Evolutionary conservation across 2,329 filamentous ascomycete genomes (phyloP).

Genomic region (Aspergillus jensenii): DNA sequence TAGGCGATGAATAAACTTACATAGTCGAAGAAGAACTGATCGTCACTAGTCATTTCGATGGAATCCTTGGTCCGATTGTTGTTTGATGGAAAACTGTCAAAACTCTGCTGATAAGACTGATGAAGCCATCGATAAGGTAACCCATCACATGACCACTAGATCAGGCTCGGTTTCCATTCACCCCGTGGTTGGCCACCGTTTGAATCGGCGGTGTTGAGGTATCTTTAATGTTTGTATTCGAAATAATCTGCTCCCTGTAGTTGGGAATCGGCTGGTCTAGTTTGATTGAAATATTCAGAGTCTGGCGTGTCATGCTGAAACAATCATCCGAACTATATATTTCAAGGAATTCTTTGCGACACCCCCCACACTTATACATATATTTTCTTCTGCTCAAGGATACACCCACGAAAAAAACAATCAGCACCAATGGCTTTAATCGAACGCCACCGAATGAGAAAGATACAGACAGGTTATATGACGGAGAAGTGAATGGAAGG

Average conservation of each 20-base stretch:
- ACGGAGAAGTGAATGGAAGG: background rate
- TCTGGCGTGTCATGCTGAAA: too few relatives aligned
- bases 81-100: background rate
- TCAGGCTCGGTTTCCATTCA: too few relatives aligned
- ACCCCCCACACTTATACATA: too few relatives aligned
- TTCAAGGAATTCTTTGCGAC: too few relatives aligned
- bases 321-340: too few relatives aligned
- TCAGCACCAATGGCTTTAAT: too few relatives aligned
- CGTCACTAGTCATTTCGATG: constrained; percentile 70
- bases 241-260: too few relatives aligned
- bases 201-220: background rate
- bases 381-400: too few relatives aligned
- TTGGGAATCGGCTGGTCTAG: too few relatives aligned
- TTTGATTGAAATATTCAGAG: too few relatives aligned
- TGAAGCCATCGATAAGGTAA: constrained; percentile 8
- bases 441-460: too few relatives aligned
- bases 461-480: background rate
- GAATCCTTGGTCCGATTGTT: background rate
- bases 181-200: background rate
- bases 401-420: too few relatives aligned
- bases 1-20: constrained; percentile 50
- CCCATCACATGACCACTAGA: constrained; percentile 18
- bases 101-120: constrained; percentile 8
- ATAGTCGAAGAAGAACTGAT: constrained; percentile 74
- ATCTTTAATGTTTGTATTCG: background rate